Evolutionary conservation across 345 rosid genomes (phyloP).

Genomic region (Melaleuca alternifolia): DNA sequence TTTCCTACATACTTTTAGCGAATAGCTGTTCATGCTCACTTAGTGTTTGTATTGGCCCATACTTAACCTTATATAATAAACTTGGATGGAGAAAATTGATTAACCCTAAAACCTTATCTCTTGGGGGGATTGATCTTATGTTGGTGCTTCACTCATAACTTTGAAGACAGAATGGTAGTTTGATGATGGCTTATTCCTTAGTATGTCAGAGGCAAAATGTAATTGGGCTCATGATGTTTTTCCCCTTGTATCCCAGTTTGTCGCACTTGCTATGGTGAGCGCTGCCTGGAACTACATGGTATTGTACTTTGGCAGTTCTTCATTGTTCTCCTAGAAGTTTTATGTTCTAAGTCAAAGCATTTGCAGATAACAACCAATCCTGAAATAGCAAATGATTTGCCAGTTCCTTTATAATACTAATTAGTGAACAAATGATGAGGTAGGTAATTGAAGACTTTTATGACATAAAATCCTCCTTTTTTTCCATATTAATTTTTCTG

Average conservation of each 20-base stretch:
- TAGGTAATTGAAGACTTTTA: not conserved
- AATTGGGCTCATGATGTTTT: not conserved
- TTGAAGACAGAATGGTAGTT: not conserved
- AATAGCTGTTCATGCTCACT: not conserved
- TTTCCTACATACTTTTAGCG: not conserved
- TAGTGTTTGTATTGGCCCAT: not conserved
- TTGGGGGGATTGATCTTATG: not conserved
- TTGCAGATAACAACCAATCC: not conserved
- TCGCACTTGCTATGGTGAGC: not conserved
- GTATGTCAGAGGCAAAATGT: not conserved
- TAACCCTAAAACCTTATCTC: not conserved
- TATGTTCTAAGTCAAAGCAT: not conserved
- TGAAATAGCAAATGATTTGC: not conserved
- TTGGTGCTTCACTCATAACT: not conserved
- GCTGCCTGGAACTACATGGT: not conserved
- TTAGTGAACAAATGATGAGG: not conserved
- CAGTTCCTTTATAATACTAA: not conserved
- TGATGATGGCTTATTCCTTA: not conserved
- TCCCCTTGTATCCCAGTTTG: not conserved
- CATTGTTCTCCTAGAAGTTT: not conserved
- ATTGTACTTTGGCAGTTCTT: not conserved
- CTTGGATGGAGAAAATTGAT: not conserved
- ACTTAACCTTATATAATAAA: not conserved
- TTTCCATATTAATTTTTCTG: not conserved
- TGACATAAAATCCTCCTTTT: not conserved